Evolutionary conservation across 495 filamentous ascomycete genomes (phyloP).

Genomic region (Aspergillus nanangensis): DNA sequence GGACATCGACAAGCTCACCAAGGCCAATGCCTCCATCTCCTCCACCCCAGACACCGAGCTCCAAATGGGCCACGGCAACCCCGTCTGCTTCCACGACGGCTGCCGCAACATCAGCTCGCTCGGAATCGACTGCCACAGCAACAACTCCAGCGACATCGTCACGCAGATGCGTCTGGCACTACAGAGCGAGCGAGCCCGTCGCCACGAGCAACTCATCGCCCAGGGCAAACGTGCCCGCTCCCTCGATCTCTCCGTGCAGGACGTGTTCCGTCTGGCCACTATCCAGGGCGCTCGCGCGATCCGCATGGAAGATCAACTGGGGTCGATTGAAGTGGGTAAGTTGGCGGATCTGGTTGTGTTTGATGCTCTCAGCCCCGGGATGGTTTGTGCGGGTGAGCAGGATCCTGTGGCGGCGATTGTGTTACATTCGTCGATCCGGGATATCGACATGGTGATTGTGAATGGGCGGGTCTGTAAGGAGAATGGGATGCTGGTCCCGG

Average conservation of each 20-base stretch:
- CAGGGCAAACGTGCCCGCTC: constrained; percentile 21
- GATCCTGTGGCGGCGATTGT: constrained; percentile 44
- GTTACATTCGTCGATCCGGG: constrained; percentile 36
- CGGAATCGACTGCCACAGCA: constrained; percentile 47
- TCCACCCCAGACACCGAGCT: constrained; percentile 39
- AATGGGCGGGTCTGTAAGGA: constrained; percentile 39
- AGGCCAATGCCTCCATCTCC: constrained; percentile 23
- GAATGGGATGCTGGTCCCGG: constrained; percentile 20
- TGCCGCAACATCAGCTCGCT: constrained; percentile 27
- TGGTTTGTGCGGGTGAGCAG: constrained; percentile 38
- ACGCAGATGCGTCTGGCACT: constrained; percentile 43
- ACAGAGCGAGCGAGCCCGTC: constrained; percentile 29
- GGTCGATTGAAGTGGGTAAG: constrained; percentile 42
- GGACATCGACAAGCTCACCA: constrained; percentile 22
- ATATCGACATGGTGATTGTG: constrained; percentile 46
- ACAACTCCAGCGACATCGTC: constrained; percentile 32
- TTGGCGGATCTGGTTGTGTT: constrained; percentile 44
- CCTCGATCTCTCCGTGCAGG: constrained; percentile 33
- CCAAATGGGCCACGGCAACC: constrained; percentile 33
- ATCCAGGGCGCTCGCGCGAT: constrained; percentile 44
- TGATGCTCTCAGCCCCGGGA: constrained; percentile 32
- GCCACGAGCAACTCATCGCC: constrained; percentile 21
- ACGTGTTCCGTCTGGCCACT: constrained; percentile 47
- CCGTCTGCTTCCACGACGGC: constrained; percentile 24
- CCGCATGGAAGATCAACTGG: constrained; percentile 36